phyloP scores from a whole-genome alignment of 139 green algal species.

The Bryopsis sp. region DNA sequence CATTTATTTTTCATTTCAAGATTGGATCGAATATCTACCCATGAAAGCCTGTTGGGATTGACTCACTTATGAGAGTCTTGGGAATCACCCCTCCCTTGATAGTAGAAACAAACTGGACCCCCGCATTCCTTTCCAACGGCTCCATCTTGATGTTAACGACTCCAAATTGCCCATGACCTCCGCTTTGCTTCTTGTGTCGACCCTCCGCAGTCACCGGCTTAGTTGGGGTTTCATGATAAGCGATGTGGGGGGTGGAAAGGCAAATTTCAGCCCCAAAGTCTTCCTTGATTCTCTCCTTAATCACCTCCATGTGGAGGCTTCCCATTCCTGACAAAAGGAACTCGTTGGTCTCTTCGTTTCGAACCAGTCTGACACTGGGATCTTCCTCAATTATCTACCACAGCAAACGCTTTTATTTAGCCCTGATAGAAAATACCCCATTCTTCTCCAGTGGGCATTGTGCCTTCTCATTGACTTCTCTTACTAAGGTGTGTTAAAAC shows the following conservation, averaged over 20 bases:
- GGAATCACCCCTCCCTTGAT: constrained; percentile 92
- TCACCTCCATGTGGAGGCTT: constrained; percentile 98
- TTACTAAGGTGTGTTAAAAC: no score
- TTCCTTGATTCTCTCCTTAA: constrained; percentile 86
- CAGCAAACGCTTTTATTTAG: no score
- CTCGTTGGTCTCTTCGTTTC: constrained; percentile 96
- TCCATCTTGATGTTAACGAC: constrained; percentile 93
- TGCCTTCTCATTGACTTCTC: no score
- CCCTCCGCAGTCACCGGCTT: constrained; percentile 64
- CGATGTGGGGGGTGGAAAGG: constrained; percentile 47
- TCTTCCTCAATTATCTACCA: constrained; percentile 64
- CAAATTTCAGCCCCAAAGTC: not conserved
- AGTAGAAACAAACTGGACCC: constrained; percentile 88
- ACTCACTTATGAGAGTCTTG: constrained; percentile 96
- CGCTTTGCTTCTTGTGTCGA: constrained; percentile 99
- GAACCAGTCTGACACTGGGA: constrained; percentile 86
- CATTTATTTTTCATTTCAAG: no score
- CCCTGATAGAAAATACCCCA: no score
- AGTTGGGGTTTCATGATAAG: constrained; percentile 96
- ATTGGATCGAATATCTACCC: no score
- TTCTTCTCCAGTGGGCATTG: no score
- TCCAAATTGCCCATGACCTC: constrained; percentile 92
- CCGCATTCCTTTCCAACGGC: constrained; percentile 81
- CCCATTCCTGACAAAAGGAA: constrained; percentile 98
- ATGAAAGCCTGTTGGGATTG: no score